Conservation (phyloP, 192 early-diverging fungal species). For the Backusella psychrophila region DNA sequence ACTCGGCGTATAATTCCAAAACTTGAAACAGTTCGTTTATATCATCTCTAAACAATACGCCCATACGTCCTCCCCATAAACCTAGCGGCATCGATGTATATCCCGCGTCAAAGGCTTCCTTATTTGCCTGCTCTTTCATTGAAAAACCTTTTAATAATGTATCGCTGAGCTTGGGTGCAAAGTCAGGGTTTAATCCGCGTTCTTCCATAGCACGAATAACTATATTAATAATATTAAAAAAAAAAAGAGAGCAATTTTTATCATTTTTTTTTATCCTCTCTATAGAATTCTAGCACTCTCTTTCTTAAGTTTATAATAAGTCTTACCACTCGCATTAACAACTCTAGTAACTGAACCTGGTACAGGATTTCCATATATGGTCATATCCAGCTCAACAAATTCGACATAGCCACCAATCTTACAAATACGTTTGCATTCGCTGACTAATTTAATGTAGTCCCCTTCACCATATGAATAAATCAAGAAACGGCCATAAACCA, state of each 20-base stretch:
- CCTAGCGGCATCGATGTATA: conserved; percentile 30
- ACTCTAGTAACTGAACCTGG: not conserved
- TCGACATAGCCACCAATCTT: conserved; percentile 31
- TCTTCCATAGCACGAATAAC: conserved; percentile 8
- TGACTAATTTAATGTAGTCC: conserved; percentile 7
- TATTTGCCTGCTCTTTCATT: not conserved
- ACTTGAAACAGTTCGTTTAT: conserved; percentile 15
- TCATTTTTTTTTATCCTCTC: not conserved
- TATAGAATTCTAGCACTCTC: not conserved
- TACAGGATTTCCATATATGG: conserved; percentile 10
- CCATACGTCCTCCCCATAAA: conserved; percentile 29
- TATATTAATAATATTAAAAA: not conserved
- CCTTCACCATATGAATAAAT: conserved; percentile 9
- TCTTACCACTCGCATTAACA: conserved; percentile 23
- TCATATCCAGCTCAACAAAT: conserved; percentile 30
- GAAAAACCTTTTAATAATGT: not conserved
- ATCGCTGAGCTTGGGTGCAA: not conserved
- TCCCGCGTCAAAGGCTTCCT: not conserved
- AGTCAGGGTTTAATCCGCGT: not conserved
- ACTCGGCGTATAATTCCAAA: not conserved
- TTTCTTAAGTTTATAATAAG: not conserved
- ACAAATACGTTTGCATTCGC: conserved; percentile 22
- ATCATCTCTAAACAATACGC: conserved; percentile 29
- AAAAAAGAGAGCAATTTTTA: not conserved
- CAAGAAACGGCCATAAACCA: conserved; percentile 18